phyloP scores from a whole-genome alignment of 805 yeast species.

The Saturnispora halmiae region DNA sequence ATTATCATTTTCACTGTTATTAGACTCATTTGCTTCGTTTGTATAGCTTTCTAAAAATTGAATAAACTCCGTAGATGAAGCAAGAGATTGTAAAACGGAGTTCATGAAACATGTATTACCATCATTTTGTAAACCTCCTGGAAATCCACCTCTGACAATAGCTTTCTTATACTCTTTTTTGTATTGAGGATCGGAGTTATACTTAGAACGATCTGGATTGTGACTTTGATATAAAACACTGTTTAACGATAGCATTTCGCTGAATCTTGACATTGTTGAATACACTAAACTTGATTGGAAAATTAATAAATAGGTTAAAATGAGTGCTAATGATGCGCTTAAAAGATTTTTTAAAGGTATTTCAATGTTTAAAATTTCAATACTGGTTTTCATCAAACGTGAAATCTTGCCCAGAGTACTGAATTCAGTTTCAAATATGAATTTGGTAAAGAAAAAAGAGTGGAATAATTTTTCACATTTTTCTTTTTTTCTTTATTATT shows the following conservation, averaged over 20 bases:
- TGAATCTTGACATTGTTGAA: slow-evolving; percentile 12
- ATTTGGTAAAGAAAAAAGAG: too few species aligned
- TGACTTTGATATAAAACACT: slow-evolving; percentile 8
- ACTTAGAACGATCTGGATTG: slow-evolving; percentile 9
- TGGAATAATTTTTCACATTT: too few species aligned
- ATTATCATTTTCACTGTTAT: slow-evolving; percentile 14
- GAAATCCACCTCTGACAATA: slow-evolving; percentile 54
- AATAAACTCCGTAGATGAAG: slow-evolving; percentile 56
- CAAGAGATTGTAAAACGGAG: slow-evolving; percentile 74
- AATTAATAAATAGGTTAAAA: slow-evolving; percentile 6
- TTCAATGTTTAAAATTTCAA: neutral
- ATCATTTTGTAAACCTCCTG: slow-evolving; percentile 82
- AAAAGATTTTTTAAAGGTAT: neutral
- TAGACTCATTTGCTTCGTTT: neutral
- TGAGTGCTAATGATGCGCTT: neutral
- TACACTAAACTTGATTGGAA: neutral
- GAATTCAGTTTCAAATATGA: too few species aligned
- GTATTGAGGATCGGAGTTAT: slow-evolving; percentile 7
- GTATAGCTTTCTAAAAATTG: slow-evolving; percentile 42
- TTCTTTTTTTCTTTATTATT: too few species aligned
- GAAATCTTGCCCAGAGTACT: too few species aligned
- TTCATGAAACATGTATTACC: slow-evolving; percentile 96
- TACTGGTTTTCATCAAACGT: neutral
- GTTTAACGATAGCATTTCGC: slow-evolving; percentile 12
- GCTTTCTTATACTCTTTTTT: slow-evolving; percentile 28